Conservation (phyloP, 1,284 basidiomycete genomes). For the Caloboletus inedulis region DNA sequence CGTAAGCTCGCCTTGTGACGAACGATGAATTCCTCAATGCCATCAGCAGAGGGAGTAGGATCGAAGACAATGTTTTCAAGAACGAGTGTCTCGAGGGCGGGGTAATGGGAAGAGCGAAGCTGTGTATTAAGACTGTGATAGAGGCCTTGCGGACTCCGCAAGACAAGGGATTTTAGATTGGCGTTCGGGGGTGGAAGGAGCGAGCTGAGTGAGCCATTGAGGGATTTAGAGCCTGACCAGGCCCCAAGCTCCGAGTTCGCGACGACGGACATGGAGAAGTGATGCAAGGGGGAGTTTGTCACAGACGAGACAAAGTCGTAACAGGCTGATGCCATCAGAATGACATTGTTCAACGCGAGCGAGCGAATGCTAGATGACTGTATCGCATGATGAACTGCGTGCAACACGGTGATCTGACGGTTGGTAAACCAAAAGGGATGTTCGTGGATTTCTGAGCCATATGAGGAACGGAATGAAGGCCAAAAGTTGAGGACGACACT, state of each 20-base stretch:
- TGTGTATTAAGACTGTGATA: constrained; percentile 29
- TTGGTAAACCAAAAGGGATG: constrained; percentile 33
- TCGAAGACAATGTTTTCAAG: constrained; percentile 34
- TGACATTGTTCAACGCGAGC: constrained; percentile 27
- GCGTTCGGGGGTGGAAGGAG: constrained; percentile 24
- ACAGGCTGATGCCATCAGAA: constrained; percentile 22
- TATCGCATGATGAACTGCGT: constrained; percentile 27
- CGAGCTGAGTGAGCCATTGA: constrained; percentile 27
- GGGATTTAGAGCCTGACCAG: constrained; percentile 33
- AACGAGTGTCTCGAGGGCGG: constrained; percentile 27
- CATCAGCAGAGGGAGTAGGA: constrained; percentile 15
- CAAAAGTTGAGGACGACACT: constrained; percentile 29
- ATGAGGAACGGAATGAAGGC: constrained; percentile 30
- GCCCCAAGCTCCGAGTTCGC: constrained; percentile 29
- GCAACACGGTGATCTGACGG: constrained; percentile 27
- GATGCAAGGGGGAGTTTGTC: constrained; percentile 26
- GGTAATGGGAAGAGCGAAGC: constrained; percentile 23
- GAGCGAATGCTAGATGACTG: constrained; percentile 23
- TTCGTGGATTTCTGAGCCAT: constrained; percentile 26
- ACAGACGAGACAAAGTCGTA: constrained; percentile 32
- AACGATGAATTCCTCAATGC: constrained; percentile 31
- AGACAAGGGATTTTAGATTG: constrained; percentile 23
- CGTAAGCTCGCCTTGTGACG: constrained; percentile 29
- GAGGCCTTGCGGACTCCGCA: constrained; percentile 28
- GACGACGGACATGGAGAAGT: constrained; percentile 32